Evolutionary conservation across 2,329 filamentous ascomycete genomes (phyloP).

Genomic region (Sporothrix pallida): DNA sequence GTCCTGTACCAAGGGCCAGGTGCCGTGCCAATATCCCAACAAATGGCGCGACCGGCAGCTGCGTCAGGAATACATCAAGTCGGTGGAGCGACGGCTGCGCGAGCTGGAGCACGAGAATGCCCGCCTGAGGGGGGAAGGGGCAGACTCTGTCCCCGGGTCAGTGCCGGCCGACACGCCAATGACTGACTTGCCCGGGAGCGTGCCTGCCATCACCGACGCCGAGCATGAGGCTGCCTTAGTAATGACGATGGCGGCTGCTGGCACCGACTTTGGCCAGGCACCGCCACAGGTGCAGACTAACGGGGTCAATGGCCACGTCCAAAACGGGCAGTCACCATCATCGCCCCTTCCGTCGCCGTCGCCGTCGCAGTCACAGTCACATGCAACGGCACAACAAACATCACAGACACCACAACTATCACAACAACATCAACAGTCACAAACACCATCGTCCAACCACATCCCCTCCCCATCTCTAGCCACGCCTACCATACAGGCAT

Average conservation of each 20-base stretch:
- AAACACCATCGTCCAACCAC: neutral
- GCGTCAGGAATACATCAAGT: slow-evolving; percentile 27
- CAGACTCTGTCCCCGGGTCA: neutral
- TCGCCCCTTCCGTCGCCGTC: neutral
- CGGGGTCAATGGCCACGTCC: neutral
- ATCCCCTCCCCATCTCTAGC: neutral
- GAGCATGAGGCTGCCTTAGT: slow-evolving; percentile 16
- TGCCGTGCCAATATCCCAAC: slow-evolving; percentile 28
- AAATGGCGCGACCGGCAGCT: slow-evolving; percentile 30
- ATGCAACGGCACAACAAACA: neutral
- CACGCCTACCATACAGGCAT: neutral
- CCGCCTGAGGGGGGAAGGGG: neutral
- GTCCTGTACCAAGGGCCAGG: slow-evolving; percentile 27
- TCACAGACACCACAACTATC: neutral
- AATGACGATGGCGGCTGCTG: slow-evolving; percentile 7
- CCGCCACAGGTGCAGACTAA: neutral
- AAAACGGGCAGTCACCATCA: neutral
- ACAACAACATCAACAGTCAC: neutral
- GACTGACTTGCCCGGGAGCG: neutral
- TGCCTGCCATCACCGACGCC: slow-evolving; percentile 14
- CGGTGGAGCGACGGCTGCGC: slow-evolving; percentile 25
- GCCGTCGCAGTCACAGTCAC: neutral
- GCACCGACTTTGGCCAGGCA: neutral
- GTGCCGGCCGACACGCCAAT: slow-evolving; percentile 22
- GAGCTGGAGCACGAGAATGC: slow-evolving; percentile 29